Evolutionary conservation across 495 filamentous ascomycete genomes (phyloP).

Genomic region (Filosporella fistucella): DNA sequence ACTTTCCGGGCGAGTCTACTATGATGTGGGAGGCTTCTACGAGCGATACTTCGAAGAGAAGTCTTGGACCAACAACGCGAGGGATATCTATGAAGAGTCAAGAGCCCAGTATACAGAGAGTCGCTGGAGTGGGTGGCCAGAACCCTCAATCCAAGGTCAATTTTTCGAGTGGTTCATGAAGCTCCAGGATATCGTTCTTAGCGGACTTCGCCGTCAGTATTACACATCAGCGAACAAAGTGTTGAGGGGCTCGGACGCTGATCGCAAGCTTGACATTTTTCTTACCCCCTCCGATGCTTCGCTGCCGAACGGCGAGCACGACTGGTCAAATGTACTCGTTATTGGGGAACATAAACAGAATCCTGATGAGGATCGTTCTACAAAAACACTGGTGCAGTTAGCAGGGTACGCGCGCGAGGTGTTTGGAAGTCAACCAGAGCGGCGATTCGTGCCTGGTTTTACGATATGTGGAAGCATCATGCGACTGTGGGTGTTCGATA

Average conservation of each 20-base stretch:
- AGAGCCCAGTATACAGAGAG: conserved; percentile 20
- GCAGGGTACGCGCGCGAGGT: conserved; percentile 21
- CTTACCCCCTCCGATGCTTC: conserved; percentile 19
- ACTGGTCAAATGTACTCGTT: conserved; percentile 23
- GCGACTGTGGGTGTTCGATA: conserved; percentile 33
- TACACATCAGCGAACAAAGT: conserved; percentile 26
- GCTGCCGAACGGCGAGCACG: conserved; percentile 16
- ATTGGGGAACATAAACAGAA: conserved; percentile 28
- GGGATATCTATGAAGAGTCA: conserved; percentile 22
- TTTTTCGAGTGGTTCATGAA: conserved; percentile 25
- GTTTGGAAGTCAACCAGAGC: conserved; percentile 25
- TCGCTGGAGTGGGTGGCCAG: conserved; percentile 22
- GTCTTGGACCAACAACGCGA: conserved; percentile 20
- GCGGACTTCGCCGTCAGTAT: conserved; percentile 21
- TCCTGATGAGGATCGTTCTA: conserved; percentile 16
- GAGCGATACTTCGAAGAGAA: conserved; percentile 25
- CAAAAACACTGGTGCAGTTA: conserved; percentile 20
- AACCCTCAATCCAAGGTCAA: conserved; percentile 18
- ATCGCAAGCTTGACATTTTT: conserved; percentile 25
- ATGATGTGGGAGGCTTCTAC: conserved; percentile 23
- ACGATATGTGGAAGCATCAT: conserved; percentile 25
- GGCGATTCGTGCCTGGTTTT: conserved; percentile 30
- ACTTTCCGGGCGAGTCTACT: conserved; percentile 25
- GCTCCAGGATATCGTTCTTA: conserved; percentile 23
- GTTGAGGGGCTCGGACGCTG: conserved; percentile 23